These are phyloP conservation scores for Kingdonia uniflora DNA, from an alignment of 164 flowering plant species.

Conservation along the genomic window DNA sequence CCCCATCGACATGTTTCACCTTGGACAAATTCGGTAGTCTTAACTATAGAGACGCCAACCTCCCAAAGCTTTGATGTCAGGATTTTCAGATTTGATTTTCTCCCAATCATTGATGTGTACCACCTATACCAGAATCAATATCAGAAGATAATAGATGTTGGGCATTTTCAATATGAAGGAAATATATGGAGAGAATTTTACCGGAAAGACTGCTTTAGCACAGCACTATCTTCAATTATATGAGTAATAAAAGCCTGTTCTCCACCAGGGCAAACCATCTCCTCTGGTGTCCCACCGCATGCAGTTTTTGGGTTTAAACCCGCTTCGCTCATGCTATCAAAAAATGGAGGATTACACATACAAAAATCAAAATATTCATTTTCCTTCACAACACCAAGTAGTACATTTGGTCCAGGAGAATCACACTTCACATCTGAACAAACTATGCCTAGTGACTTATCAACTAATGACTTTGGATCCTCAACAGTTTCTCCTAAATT, in stretches of 20 bases:
- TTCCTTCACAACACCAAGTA: slow-evolving; percentile 61
- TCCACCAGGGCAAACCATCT: slow-evolving; percentile 96
- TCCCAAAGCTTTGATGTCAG: slow-evolving; percentile 60
- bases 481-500: slow-evolving; percentile 8
- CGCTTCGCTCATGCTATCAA: slow-evolving; percentile 76
- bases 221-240: slow-evolving; percentile 75
- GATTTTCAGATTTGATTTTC: slow-evolving; percentile 59
- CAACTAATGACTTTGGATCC: slow-evolving; percentile 6
- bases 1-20: slow-evolving; percentile 95
- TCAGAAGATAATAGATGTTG: background rate
- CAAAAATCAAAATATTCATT: slow-evolving; percentile 87
- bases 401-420: slow-evolving; percentile 44
- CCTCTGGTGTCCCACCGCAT: slow-evolving; percentile 82
- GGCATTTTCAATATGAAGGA: background rate
- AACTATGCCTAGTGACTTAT: slow-evolving; percentile 6
- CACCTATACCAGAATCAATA: slow-evolving; percentile 41
- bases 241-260: slow-evolving; percentile 75
- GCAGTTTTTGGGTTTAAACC: slow-evolving; percentile 92
- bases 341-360: slow-evolving; percentile 99
- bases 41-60: slow-evolving; percentile 67
- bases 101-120: slow-evolving; percentile 92
- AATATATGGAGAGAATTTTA: slow-evolving; percentile 6
- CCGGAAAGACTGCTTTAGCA: slow-evolving; percentile 65
- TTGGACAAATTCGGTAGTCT: slow-evolving; percentile 95
- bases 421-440: slow-evolving; percentile 13